Percentiles rank a stretch among this genome's conserved stretches.
Evolutionary conservation across 192 early-diverging fungal genomes (phyloP).

Genomic region (Irineochytrium annulatum): DNA sequence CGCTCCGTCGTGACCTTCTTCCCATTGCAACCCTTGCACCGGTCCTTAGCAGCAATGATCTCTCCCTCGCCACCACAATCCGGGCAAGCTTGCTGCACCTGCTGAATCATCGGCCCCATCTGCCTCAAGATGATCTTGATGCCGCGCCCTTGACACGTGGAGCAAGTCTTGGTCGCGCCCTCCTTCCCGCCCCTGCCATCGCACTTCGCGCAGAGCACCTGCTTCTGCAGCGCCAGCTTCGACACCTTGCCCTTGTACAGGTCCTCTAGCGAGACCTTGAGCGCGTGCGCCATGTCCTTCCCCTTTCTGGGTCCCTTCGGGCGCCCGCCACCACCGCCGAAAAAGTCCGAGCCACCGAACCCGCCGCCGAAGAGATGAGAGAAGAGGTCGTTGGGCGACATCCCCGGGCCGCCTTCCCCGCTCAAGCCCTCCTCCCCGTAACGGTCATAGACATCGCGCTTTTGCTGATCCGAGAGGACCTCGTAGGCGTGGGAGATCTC

Average conservation of each 20-base stretch:
- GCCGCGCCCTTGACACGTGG: constrained; percentile 84
- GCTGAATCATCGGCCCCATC: constrained; percentile 99
- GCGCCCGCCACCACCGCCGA: constrained; percentile 60
- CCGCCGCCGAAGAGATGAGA: constrained; percentile 93
- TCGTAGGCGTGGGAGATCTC: constrained; percentile 99
- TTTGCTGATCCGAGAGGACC: constrained; percentile 86
- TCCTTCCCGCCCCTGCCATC: constrained; percentile 95
- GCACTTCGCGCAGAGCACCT: constrained; percentile 84
- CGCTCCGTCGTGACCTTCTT: constrained; percentile 82
- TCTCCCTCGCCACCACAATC: constrained; percentile 90
- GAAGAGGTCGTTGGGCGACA: constrained; percentile 93
- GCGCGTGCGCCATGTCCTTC: constrained; percentile 86
- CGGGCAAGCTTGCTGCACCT: constrained; percentile 95
- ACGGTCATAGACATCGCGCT: constrained; percentile 89
- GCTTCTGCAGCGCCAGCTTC: constrained; percentile 95
- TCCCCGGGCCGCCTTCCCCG: constrained; percentile 66
- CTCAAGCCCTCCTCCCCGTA: constrained; percentile 90
- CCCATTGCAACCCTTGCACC: constrained; percentile 87
- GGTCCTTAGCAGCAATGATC: constrained; percentile 83
- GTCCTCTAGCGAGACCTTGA: constrained; percentile 85
- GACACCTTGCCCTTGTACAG: constrained; percentile 85
- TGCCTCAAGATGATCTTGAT: constrained; percentile 85
- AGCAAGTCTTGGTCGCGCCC: constrained; percentile 78
- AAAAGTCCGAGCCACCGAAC: constrained; percentile 45
- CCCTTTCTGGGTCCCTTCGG: constrained; percentile 84